Conservation (phyloP, 129 eudicot species). For the Flaveria linearis region DNA sequence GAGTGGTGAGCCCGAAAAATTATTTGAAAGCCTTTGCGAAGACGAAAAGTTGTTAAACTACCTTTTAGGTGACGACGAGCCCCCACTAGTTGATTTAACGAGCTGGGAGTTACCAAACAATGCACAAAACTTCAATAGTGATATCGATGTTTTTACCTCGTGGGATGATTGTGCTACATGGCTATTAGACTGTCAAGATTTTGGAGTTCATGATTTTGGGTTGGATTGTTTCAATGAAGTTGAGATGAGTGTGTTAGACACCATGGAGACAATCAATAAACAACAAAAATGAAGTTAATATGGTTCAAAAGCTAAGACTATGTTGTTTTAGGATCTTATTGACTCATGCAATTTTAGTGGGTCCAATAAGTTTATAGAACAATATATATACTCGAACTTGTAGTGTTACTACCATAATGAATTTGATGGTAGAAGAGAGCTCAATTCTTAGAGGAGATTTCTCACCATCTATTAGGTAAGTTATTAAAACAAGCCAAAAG, state of each 20-base stretch:
- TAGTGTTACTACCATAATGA: constrained; percentile 18
- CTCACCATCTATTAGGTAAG: constrained; percentile 41
- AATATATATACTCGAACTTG: neutral
- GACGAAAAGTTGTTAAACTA: constrained; percentile 68
- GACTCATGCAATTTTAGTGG: neutral
- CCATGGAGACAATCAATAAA: constrained; percentile 42
- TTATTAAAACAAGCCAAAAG: constrained; percentile 21
- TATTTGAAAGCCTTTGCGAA: constrained; percentile 44
- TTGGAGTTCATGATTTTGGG: constrained; percentile 85
- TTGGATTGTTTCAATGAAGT: constrained; percentile 60
- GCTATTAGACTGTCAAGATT: constrained; percentile 88
- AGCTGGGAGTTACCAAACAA: constrained; percentile 59
- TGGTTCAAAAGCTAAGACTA: constrained; percentile 18
- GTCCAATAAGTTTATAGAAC: constrained; percentile 27
- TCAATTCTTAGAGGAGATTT: constrained; percentile 31
- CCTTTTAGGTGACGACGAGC: constrained; percentile 61
- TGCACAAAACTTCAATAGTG: constrained; percentile 24
- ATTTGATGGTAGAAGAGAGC: constrained; percentile 40
- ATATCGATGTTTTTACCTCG: constrained; percentile 29
- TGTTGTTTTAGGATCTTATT: constrained; percentile 16
- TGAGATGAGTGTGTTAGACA: constrained; percentile 46
- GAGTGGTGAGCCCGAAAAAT: constrained; percentile 40
- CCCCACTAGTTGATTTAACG: constrained; percentile 42
- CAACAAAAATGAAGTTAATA: constrained; percentile 32
- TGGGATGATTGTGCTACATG: constrained; percentile 71